phyloP scores from a whole-genome alignment of 2,329 filamentous ascomycete species.

The Colletotrichum graminicola region DNA sequence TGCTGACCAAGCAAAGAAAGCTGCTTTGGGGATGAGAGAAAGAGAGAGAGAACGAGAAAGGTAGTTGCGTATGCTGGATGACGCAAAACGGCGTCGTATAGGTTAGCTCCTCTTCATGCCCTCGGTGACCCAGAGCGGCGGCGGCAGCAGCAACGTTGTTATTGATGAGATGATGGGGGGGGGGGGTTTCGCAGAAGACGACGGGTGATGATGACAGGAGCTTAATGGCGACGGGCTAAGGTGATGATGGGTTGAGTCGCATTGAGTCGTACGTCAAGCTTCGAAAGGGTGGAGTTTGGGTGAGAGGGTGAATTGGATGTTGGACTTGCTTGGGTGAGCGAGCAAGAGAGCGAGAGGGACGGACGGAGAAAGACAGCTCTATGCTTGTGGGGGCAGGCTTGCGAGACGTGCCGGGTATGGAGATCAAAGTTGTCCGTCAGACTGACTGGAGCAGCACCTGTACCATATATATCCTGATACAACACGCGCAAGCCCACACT shows the following conservation, averaged over 20 bases:
- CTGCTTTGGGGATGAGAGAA: no score
- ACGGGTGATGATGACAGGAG: slow-evolving; percentile 35
- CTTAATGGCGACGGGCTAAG: slow-evolving; percentile 30
- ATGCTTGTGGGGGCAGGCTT: slow-evolving; percentile 45
- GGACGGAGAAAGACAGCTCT: no score
- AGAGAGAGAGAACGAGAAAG: no score
- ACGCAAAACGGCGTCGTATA: slow-evolving; percentile 28
- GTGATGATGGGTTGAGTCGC: slow-evolving; percentile 31
- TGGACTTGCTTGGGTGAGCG: slow-evolving; percentile 24
- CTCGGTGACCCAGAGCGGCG: slow-evolving; percentile 9
- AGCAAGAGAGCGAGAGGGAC: neutral
- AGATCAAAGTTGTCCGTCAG: slow-evolving; percentile 22
- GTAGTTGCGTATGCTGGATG: slow-evolving; percentile 30
- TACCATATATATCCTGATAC: slow-evolving; percentile 46
- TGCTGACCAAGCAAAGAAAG: no score
- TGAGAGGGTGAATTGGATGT: slow-evolving; percentile 9
- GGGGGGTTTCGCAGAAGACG: slow-evolving; percentile 30
- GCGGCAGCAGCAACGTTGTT: neutral
- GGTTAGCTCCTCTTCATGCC: slow-evolving; percentile 14
- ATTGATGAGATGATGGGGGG: neutral
- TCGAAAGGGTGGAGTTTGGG: slow-evolving; percentile 35
- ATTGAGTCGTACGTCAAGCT: slow-evolving; percentile 40
- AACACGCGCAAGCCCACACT: slow-evolving; percentile 41
- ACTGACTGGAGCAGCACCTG: slow-evolving; percentile 42
- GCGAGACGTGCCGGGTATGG: slow-evolving; percentile 48